Conservation (phyloP, 768 basidiomycete species). For the Leccinum uliginosum region DNA sequence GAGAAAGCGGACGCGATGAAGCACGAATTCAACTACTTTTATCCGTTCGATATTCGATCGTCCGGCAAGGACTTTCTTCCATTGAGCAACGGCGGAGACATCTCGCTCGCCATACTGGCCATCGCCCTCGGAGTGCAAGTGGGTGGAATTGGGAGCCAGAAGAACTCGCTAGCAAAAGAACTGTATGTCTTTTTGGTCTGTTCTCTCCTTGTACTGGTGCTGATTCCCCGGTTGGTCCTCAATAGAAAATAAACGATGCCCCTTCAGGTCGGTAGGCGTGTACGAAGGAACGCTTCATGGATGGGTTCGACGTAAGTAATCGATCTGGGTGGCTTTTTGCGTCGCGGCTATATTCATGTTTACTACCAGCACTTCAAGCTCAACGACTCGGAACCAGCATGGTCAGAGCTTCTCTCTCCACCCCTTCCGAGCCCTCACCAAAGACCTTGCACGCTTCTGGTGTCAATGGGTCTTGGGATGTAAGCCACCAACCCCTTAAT, state of each 20-base stretch:
- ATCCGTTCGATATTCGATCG: constrained; percentile 96
- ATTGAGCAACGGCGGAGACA: constrained; percentile 67
- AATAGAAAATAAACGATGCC: constrained; percentile 55
- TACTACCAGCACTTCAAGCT: constrained; percentile 67
- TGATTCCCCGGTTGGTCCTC: background rate
- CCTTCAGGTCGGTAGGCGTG: constrained; percentile 62
- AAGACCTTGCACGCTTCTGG: constrained; percentile 86
- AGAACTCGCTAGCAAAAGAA: constrained; percentile 60
- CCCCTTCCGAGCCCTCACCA: constrained; percentile 77
- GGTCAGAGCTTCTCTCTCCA: constrained; percentile 88
- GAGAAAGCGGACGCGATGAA: constrained; percentile 83
- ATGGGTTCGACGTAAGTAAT: constrained; percentile 67
- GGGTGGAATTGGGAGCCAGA: constrained; percentile 77
- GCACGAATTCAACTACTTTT: constrained; percentile 94
- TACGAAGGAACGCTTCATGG: constrained; percentile 55
- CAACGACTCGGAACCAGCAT: constrained; percentile 90
- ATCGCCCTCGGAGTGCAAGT: constrained; percentile 54
- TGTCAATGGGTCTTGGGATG: constrained; percentile 96
- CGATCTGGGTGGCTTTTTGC: background rate
- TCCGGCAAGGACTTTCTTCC: constrained; percentile 92
- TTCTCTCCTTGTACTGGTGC: background rate
- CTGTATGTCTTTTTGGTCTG: constrained; percentile 40
- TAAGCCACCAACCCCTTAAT: constrained; percentile 40
- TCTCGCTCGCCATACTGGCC: constrained; percentile 50
- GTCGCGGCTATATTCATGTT: background rate